phyloP scores from a whole-genome alignment of 2,329 filamentous ascomycete genomes.

The Colletotrichum chlorophyti region DNA sequence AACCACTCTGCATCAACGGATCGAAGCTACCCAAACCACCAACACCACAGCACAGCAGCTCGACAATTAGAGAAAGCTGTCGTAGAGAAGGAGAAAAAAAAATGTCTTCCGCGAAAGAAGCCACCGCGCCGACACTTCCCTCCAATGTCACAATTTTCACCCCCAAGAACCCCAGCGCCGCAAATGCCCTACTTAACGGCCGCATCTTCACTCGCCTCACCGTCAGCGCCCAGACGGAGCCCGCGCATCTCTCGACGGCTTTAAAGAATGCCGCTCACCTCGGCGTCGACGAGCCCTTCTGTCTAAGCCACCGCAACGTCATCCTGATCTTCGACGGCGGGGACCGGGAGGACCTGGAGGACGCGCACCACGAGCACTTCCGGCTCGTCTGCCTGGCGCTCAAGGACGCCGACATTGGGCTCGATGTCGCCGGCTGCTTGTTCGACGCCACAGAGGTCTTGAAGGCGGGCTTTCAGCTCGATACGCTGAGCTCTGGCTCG shows the following conservation, averaged over 20 bases:
- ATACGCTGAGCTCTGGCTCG: slow-evolving; percentile 29
- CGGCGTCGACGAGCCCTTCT: slow-evolving; percentile 26
- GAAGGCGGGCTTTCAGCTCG: slow-evolving; percentile 33
- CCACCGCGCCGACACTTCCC: slow-evolving; percentile 19
- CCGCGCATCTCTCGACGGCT: slow-evolving; percentile 19
- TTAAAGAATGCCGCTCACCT: not conserved
- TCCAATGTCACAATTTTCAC: slow-evolving; percentile 33
- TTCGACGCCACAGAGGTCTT: slow-evolving; percentile 28
- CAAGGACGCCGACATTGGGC: slow-evolving; percentile 31
- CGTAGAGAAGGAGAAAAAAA: too few species aligned
- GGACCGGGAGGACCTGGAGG: slow-evolving; percentile 19
- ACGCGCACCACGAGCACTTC: slow-evolving; percentile 33
- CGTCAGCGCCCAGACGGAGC: slow-evolving; percentile 25
- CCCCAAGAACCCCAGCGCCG: slow-evolving; percentile 6
- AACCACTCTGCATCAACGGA: too few species aligned
- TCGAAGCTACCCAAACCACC: too few species aligned
- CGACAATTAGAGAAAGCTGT: too few species aligned
- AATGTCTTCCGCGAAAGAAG: too few species aligned
- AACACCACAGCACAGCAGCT: too few species aligned
- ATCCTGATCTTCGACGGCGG: slow-evolving; percentile 30
- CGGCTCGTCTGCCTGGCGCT: slow-evolving; percentile 32
- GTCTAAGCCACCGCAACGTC: slow-evolving; percentile 26
- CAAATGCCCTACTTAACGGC: slow-evolving; percentile 26
- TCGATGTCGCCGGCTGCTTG: slow-evolving; percentile 32
- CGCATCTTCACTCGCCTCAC: slow-evolving; percentile 32